Conservation (phyloP, 2,329 filamentous ascomycete species). For the Fusarium acutatum region DNA sequence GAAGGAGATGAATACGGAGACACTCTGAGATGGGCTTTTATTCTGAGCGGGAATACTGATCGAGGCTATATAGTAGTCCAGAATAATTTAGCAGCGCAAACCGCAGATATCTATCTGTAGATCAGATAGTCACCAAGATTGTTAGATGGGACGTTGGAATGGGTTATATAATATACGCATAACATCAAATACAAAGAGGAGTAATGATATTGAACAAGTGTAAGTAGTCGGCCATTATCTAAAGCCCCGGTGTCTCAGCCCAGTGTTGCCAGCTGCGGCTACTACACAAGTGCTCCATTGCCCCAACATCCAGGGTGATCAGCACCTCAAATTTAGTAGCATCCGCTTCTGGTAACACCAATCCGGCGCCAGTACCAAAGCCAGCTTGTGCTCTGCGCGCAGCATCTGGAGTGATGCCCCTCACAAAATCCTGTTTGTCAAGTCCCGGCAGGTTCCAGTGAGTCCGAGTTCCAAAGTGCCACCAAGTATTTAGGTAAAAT, state of each 20-base stretch:
- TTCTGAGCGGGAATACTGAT: fast-evolving
- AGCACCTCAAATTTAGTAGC: background rate
- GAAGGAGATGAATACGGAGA: fast-evolving
- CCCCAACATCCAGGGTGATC: background rate
- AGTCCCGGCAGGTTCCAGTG: fast-evolving
- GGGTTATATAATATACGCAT: too few relatives aligned
- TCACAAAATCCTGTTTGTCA: fast-evolving
- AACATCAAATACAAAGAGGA: too few relatives aligned
- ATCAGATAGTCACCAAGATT: fast-evolving
- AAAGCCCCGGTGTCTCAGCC: fast-evolving
- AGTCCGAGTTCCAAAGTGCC: background rate
- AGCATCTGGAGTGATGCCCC: background rate
- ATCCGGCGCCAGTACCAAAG: background rate
- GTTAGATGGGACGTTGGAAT: too few relatives aligned
- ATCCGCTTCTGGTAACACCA: background rate
- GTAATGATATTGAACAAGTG: too few relatives aligned
- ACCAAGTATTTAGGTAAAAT: background rate
- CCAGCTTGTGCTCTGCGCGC: background rate
- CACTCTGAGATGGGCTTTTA: fast-evolving
- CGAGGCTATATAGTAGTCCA: fast-evolving
- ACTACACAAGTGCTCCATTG: background rate
- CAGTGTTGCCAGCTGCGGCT: background rate
- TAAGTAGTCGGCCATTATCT: fast-evolving
- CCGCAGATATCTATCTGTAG: fast-evolving
- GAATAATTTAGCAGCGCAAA: fast-evolving